Percentiles rank a stretch among this genome's conserved stretches.
Evolutionary conservation across 148 eudicot species (phyloP).

Genomic region (Silene conica): DNA sequence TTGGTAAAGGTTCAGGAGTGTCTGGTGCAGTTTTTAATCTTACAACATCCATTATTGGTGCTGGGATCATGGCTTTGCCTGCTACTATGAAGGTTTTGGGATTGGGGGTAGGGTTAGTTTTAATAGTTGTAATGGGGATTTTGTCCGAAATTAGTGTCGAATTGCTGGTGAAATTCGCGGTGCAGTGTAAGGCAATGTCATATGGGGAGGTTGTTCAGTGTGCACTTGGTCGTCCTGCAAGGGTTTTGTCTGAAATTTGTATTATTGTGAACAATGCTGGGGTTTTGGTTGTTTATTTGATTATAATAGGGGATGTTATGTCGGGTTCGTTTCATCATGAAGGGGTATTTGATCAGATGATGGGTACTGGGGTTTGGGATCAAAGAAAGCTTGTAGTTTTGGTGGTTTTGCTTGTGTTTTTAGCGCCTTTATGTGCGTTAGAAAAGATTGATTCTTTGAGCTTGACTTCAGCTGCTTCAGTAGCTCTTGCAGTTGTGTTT

Average conservation of each 20-base stretch:
- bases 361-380: conserved; percentile 90
- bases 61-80: conserved; percentile 98
- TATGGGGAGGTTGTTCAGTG: conserved; percentile 86
- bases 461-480: conserved; percentile 90
- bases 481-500: conserved; percentile 82
- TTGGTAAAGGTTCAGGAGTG: conserved; percentile 56
- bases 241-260: conserved; percentile 73
- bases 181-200: conserved; percentile 58
- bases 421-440: conserved; percentile 80
- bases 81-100: conserved; percentile 95
- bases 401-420: conserved; percentile 56
- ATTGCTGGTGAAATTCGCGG: conserved; percentile 61
- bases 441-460: conserved; percentile 94
- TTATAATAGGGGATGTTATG: conserved; percentile 93
- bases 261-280: conserved; percentile 88
- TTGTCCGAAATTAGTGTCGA: conserved; percentile 84
- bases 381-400: conserved; percentile 69
- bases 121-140: conserved; percentile 79
- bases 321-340: conserved; percentile 74
- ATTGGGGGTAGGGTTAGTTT: conserved; percentile 52
- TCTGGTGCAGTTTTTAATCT: conserved; percentile 88
- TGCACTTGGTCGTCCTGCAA: conserved; percentile 74
- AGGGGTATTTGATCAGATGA: conserved; percentile 83
- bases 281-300: conserved; percentile 84
- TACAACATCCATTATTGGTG: conserved; percentile 83